Evolutionary conservation across 768 basidiomycete genomes (phyloP).

Genomic region (Phanerodontia chrysosporium): DNA sequence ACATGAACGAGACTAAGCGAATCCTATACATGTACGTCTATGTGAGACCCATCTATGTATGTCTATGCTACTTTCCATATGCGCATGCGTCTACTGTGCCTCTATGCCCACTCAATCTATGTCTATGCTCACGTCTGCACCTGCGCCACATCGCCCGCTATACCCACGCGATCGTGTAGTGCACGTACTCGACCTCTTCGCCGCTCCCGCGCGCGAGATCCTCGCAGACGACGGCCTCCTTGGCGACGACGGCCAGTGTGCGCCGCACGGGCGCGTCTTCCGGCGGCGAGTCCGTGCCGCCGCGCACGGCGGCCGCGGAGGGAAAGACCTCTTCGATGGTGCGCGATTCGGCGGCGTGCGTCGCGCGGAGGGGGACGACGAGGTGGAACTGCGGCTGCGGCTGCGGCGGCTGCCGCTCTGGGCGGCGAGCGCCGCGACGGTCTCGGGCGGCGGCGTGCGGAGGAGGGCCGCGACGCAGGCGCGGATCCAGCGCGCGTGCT

Average conservation of each 20-base stretch:
- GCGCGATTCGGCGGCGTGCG: constrained; percentile 54
- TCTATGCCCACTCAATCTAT: not conserved
- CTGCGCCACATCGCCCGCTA: not conserved
- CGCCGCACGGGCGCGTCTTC: constrained; percentile 1
- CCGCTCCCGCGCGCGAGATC: constrained; percentile 28
- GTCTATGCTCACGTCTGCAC: not conserved
- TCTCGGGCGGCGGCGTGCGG: constrained; percentile 25
- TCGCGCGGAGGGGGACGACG: constrained; percentile 69
- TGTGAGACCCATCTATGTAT: too few relatives aligned
- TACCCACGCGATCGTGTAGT: constrained; percentile 71
- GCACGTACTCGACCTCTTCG: constrained; percentile 59
- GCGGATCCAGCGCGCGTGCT: constrained; percentile 45
- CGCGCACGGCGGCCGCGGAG: constrained; percentile 11
- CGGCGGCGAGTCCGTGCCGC: constrained; percentile 3
- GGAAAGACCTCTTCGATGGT: constrained; percentile 56
- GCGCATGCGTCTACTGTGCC: too few relatives aligned
- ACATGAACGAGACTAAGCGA: too few relatives aligned
- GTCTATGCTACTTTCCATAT: too few relatives aligned
- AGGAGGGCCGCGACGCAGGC: constrained; percentile 38
- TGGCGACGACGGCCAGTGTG: constrained; percentile 47
- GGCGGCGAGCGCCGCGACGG: constrained; percentile 10
- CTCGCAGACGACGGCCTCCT: constrained; percentile 54
- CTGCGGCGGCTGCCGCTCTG: constrained; percentile 9
- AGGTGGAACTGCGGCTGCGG: constrained; percentile 53
- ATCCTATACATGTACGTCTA: too few relatives aligned